Evolutionary conservation across 208 protist species (phyloP), one percentile per base, ranked within the genome.

Genomic region (Acanthamoeba royreba): DNA sequence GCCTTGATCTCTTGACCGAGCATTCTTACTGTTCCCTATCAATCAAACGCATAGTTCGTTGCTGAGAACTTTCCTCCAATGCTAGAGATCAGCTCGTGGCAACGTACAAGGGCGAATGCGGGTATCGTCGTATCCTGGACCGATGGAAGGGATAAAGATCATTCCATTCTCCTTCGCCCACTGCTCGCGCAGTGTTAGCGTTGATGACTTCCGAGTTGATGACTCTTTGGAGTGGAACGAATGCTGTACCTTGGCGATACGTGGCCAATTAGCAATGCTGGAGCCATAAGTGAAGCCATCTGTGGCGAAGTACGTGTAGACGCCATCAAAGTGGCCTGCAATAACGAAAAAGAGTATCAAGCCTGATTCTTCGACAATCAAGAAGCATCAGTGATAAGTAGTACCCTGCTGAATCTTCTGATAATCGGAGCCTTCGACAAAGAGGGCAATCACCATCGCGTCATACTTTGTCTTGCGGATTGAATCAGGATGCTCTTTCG

Each of bases 241-340:
- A 17, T 22, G 66, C 0, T 17, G 66, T 15, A 77, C 66, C 66
- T 15, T 25, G 45, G 86, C 22, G 25, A 97, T 63, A 35, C 33
- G 19, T 13, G 45, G 17, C 97, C 97, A 98, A n/a, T 96, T 93
- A 8, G 19, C 15, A 13, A 28, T 33, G 35, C 72, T 93, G 19
- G 92, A 95, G 19, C 95, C 96, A 13, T 94, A 3, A 0, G 96
- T 96, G 90, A 97, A 97, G 66, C 93, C 91, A 61, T 94, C 83
- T 17, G 94, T 46, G 13, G 95, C 97, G 93, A 98, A 98, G 90
- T 97, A 97, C 8, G 96, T 97, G 94, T 97, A 98, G 55, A 96
- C 55, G 22, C 96, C 97, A 63, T 98, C 97, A 94, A 98, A 97
- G 28, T 87, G 74, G 4, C 69, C 94, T 11, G 86, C 43, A 7